Conservation (phyloP, 495 filamentous ascomycete genomes). For the Podospora comata region DNA sequence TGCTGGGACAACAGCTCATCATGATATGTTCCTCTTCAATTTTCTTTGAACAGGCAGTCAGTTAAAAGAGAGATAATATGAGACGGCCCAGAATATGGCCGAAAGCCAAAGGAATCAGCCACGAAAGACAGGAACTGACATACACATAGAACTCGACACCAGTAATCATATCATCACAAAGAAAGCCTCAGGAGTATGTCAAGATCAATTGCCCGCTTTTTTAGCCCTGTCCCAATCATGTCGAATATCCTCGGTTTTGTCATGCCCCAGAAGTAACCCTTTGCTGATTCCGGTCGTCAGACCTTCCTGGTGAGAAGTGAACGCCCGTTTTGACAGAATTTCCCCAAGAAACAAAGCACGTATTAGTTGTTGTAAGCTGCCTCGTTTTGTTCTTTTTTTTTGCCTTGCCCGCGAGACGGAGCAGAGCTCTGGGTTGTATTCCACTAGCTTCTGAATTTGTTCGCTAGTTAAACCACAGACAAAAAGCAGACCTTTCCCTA, state of each 20-base stretch:
- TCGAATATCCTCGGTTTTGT: neutral
- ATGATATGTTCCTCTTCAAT: no score
- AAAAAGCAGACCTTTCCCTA: conserved; percentile 34
- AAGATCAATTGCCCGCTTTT: neutral
- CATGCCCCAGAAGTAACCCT: neutral
- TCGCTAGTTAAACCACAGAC: conserved; percentile 32
- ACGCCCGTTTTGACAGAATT: neutral
- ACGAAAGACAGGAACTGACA: neutral
- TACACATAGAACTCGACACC: neutral
- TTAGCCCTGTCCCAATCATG: neutral
- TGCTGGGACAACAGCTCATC: no score
- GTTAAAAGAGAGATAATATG: no score
- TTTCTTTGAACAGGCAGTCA: no score
- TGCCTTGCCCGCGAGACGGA: conserved; percentile 25
- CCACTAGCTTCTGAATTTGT: conserved; percentile 26
- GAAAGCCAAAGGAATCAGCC: no score
- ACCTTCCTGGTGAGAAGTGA: neutral
- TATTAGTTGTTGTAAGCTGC: neutral
- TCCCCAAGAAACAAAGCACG: neutral
- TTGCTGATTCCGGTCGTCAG: neutral
- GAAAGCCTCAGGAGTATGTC: neutral
- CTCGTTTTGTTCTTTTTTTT: neutral
- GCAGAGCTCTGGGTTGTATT: conserved; percentile 29
- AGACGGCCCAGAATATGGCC: no score
- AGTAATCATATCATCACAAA: neutral